phyloP scores from a whole-genome alignment of 1,139 yeast genomes.

The Yamadazyma triangularis region DNA sequence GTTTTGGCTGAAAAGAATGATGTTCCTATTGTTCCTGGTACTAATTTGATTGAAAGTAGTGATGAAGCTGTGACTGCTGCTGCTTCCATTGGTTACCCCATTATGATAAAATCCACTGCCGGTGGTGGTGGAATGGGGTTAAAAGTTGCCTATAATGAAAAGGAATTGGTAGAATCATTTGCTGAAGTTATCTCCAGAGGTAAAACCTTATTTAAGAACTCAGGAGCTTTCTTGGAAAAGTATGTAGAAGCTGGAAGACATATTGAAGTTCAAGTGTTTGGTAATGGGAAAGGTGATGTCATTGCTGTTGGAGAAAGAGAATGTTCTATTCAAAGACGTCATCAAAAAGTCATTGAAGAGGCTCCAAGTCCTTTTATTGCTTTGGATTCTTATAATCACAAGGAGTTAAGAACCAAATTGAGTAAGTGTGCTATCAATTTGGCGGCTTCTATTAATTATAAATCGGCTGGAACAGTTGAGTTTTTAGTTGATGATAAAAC shows the following conservation, averaged over 20 bases:
- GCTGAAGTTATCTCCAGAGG: slow-evolving; percentile 40
- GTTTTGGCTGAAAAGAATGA: slow-evolving; percentile 21
- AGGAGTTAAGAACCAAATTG: slow-evolving; percentile 14
- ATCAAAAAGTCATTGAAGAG: slow-evolving; percentile 72
- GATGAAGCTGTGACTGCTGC: slow-evolving; percentile 28
- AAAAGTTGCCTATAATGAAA: slow-evolving; percentile 30
- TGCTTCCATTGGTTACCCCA: slow-evolving; percentile 38
- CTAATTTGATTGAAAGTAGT: slow-evolving; percentile 31
- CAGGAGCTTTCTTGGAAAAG: slow-evolving; percentile 47
- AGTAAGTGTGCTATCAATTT: slow-evolving; percentile 21
- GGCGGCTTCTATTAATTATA: slow-evolving; percentile 24
- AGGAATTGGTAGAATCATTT: slow-evolving; percentile 28
- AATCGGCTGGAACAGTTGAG: slow-evolving; percentile 35
- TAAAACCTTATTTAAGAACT: slow-evolving; percentile 35
- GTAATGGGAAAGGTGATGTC: slow-evolving; percentile 90
- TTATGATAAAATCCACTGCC: slow-evolving; percentile 45
- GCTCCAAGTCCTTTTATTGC: slow-evolving; percentile 35
- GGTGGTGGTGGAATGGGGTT: slow-evolving; percentile 55
- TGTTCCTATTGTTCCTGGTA: slow-evolving; percentile 49
- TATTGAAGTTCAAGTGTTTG: slow-evolving; percentile 94
- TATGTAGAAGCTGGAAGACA: slow-evolving; percentile 93
- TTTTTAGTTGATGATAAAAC: slow-evolving; percentile 28
- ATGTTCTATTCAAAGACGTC: slow-evolving; percentile 94
- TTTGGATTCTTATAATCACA: slow-evolving; percentile 9
- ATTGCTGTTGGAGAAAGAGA: slow-evolving; percentile 95